Base-by-base conservation (phyloP, 768 basidiomycete genomes). In the Glaciozyma antarctica region DNA sequence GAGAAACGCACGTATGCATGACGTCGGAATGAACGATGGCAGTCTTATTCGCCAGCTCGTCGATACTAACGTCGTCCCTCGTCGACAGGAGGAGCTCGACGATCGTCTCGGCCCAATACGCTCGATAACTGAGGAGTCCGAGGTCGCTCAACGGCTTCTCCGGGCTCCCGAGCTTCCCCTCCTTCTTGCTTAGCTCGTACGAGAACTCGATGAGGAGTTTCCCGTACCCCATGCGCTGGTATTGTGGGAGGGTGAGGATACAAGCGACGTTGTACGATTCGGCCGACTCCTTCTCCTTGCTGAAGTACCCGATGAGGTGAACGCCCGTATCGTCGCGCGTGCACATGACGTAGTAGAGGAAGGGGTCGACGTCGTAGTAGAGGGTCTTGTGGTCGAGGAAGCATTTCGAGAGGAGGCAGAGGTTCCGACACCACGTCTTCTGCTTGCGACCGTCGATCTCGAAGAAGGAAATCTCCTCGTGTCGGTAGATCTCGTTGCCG, bases 341-440 rank as follows among this genome's bases (percentile, higher is more conserved):
- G 58, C 84, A 83, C 93, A 99, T 93, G 77, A 93, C 88, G 82
- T 99, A 99, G 82, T 92, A 99, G 83, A 99, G 84, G 81, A 99
- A 99, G 3, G 95, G 95, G 65, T 97, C 98, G 72, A 98, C 94
- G 79, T 99, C 95, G 79, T 97, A 99, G 79, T 99, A 98, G 69
- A 99, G 81, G 21, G 94, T 98, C 81, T 99, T 99, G 80, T 99
- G 95, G 77, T 99, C 95, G 67, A 99, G 84, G 79, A 99, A 99
- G 76, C 91, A 93, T 78, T 99, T 99, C 38, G 90, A 95, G 59
- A 99, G 80, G 72, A 98, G 81, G 78, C 93, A 98, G 66, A 99
- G 79, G 79, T 98, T 98, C 71, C 95, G 82, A 78, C 95, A 98
- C 87, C 89, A 99, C 5, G 90, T 88, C 73, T 95, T 78, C 76